Evolutionary conservation across 805 yeast species (phyloP).

Genomic region (Saccharomycopsis lassenensis): DNA sequence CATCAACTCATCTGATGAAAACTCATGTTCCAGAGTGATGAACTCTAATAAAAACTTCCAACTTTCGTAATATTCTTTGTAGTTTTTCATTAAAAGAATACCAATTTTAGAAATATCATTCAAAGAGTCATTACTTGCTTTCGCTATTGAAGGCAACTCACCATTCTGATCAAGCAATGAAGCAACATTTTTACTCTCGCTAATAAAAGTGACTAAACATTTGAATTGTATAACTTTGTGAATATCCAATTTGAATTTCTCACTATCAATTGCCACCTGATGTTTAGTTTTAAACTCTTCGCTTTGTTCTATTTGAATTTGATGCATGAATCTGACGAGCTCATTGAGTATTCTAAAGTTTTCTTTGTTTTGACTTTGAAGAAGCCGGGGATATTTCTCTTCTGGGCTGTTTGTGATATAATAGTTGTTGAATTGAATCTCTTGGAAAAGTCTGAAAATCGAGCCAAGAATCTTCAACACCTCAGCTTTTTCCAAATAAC

Average conservation of each 20-base stretch:
- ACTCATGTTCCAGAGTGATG: conserved; percentile 9
- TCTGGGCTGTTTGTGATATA: too few relatives aligned
- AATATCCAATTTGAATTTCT: conserved; percentile 23
- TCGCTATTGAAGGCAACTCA: too few relatives aligned
- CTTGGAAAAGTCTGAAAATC: conserved; percentile 24
- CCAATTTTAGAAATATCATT: conserved; percentile 16
- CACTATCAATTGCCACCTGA: conserved; percentile 23
- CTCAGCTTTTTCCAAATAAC: conserved; percentile 55
- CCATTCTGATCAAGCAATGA: conserved; percentile 10
- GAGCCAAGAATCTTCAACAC: conserved; percentile 33
- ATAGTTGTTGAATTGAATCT: too few relatives aligned
- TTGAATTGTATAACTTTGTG: conserved; percentile 23
- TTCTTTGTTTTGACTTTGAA: conserved; percentile 19
- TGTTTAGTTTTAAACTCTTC: conserved; percentile 29
- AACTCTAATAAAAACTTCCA: conserved; percentile 16
- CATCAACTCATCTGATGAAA: conserved; percentile 5
- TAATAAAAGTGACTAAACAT: conserved; percentile 22
- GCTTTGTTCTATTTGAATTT: conserved; percentile 31
- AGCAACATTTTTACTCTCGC: conserved; percentile 18
- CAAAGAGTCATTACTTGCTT: background rate
- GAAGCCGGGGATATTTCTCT: too few relatives aligned
- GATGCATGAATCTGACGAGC: conserved; percentile 42
- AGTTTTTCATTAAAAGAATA: conserved; percentile 13
- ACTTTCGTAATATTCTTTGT: conserved; percentile 5
- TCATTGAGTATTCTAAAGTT: conserved; percentile 30